Base-by-base conservation (phyloP, 2,329 filamentous ascomycete species). In the Verticillium isaacii region DNA sequence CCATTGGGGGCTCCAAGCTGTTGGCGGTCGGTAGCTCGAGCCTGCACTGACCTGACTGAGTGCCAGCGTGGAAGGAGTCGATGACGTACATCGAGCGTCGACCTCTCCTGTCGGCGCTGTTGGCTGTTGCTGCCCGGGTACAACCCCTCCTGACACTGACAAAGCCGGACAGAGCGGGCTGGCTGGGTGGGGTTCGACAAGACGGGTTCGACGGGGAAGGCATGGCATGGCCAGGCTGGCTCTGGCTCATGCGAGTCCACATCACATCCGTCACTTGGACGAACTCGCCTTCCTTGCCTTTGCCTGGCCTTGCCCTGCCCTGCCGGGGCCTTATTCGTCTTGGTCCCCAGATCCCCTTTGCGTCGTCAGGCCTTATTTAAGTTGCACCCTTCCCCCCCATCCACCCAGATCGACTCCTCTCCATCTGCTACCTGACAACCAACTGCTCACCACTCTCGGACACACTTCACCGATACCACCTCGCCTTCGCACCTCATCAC, bases 201-300 rank as follows among this genome's bases (percentile, higher is more conserved):
- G 45, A 50, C 45, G 45, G 45, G 19, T 50, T 50, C 19, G 45
- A 50, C 45, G 45, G 45, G 45, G 45, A 50, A 50, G 45, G 45
- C 45, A 50, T 50, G 45, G 45, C 39, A 45, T 45, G 39, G 39
- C 36, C 5, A 45, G 39, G 39, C 39, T 45, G 39, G 39, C 15
- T 45, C 19, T 59, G 60, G 57, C 58, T 62, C 62, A 62, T 64
- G 62, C 62, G 62, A 61, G 62, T 62, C 63, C 63, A 65, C 63
- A 65, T 65, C 63, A 65, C 60, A 64, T 64, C 60, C 59, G 54
- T 56, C 45, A 50, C 45, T 50, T 50, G 45, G 45, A 50, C 45
- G 45, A 50, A 50, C 45, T 23, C 5, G 19, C 8, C 45, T 9
- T 23, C 9, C 45, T n/a, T 7, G 45, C n/a, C 45, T 23, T n/a